A percentile compares a stretch with the other conserved stretches of the same genome.
phyloP scores from a whole-genome alignment of 176 grass and related monocot species.

The Eleusine indica region DNA sequence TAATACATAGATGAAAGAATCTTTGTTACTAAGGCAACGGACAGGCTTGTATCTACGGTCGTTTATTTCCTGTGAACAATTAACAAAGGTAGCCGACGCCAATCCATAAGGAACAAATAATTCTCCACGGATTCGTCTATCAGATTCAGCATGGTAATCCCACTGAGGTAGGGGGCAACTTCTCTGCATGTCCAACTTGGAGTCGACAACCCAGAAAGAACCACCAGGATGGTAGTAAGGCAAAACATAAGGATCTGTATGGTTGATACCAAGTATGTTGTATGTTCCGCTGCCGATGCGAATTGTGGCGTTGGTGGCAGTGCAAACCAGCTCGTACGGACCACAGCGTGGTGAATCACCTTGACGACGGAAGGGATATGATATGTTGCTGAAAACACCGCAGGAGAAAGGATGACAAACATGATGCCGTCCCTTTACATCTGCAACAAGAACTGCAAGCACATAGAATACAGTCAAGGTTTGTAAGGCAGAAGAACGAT shows the following conservation, averaged over 20 bases:
- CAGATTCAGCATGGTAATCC: not conserved
- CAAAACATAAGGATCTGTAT: not conserved
- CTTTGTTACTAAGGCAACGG: conserved; percentile 5
- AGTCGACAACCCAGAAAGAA: conserved; percentile 33
- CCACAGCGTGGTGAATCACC: conserved; percentile 39
- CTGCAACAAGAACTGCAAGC: conserved; percentile 19
- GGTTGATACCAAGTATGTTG: conserved; percentile 42
- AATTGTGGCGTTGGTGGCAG: conserved; percentile 26
- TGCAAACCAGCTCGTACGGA: conserved; percentile 35
- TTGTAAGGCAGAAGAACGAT: not conserved
- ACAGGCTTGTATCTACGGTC: not conserved
- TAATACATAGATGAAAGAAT: conserved; percentile 41
- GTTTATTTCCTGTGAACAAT: conserved; percentile 19
- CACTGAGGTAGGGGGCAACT: conserved; percentile 23
- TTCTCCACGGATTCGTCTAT: no score
- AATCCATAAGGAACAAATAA: rapidly evolving
- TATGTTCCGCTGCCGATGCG: conserved; percentile 17
- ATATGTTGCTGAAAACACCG: conserved; percentile 32
- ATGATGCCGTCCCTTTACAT: not conserved
- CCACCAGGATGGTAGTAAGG: no score
- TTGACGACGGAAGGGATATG: conserved; percentile 35
- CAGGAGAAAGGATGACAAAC: conserved; percentile 46
- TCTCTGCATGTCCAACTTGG: conserved; percentile 19
- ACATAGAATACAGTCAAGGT: not conserved
- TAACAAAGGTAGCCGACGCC: conserved; percentile 15